Evolutionary conservation across 345 rosid species (phyloP), one percentile per base, ranked within the genome.

Genomic region (Turnera subulata): DNA sequence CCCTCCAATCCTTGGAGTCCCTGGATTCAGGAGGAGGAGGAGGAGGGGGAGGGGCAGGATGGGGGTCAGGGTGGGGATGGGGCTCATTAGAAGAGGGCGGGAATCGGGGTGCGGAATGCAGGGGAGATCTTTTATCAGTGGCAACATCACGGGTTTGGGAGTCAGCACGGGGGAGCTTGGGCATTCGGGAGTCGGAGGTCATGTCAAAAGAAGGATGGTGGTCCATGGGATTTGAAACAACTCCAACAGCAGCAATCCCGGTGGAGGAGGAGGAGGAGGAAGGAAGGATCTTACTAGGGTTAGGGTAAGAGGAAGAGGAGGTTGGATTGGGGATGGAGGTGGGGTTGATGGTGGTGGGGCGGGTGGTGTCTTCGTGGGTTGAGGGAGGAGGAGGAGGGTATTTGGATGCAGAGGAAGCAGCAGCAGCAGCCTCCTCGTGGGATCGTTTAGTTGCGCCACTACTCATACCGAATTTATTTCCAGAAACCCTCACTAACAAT

Each of bases 41-140:
- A 70, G 75, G 84, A 38, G 82, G 17, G 56, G 65, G 58, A 0
- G 78, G 65, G 56, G 64, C 37, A 33, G 54, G 63, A 70, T 77
- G 84, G 29, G 82, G 17, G 56, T 83, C 94, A 68, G 77, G 32
- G 64, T 82, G 89, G 68, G 77, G 32, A 66, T 82, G 89, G 0
- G 85, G 50, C 45, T 87, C 99, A 67, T 59, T 77, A 2, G 82
- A 59, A 0, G 85, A 55, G 0, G 84, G 70, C 0, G 86, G 82
- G 63, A 84, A 65, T 45, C 92, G 74, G 59, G 80, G 82, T 11
- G 74, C 43, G 0, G 82, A 69, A 50, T 80, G 90, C 64, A 92
- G 43, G 53, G 97, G 99, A 0, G 95, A 93, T 68, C 94, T 87
- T 60, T 90, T 80, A 72, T 88, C 96, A 0, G 67, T 63, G 63